These are phyloP conservation scores for Debaryomyces prosopidis DNA, from an alignment of 805 yeast genomes.

Conservation along the genomic window DNA sequence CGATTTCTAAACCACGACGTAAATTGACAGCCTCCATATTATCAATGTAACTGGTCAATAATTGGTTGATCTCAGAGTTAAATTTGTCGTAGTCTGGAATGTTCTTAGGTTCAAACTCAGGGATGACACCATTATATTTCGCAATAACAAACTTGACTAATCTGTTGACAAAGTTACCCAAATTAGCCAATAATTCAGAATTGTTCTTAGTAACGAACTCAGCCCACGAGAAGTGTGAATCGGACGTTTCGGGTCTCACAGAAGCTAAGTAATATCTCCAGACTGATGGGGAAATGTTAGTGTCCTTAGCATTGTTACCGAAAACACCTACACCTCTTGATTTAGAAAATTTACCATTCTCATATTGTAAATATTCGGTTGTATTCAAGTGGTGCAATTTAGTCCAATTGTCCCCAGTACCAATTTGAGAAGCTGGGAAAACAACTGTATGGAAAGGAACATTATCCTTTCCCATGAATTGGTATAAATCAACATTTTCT, in stretches of 20 bases:
- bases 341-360: conserved; percentile 97
- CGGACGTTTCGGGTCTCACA: conserved; percentile 93
- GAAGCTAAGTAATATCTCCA: conserved; percentile 97
- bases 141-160: conserved; percentile 85
- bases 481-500: conserved; percentile 84
- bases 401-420: conserved; percentile 89
- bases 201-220: conserved; percentile 94
- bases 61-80: conserved; percentile 58
- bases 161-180: conserved; percentile 96
- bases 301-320: conserved; percentile 95
- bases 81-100: conserved; percentile 47
- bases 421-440: conserved; percentile 90
- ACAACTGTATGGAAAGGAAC: conserved; percentile 99
- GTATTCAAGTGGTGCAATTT: conserved; percentile 87
- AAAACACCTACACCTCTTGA: conserved; percentile 98
- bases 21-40: conserved; percentile 78
- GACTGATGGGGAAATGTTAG: conserved; percentile 87
- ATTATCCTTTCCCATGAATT: conserved; percentile 99
- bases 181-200: conserved; percentile 88
- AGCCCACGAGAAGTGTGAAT: conserved; percentile 96
- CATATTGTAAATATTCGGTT: conserved; percentile 96
- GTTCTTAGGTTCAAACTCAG: conserved; percentile 54
- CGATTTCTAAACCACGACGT: conserved; percentile 87
- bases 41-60: conserved; percentile 61
- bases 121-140: conserved; percentile 89